Conservation (phyloP, 2,329 filamentous ascomycete species). For the Stagonosporopsis cucurbitacearum region DNA sequence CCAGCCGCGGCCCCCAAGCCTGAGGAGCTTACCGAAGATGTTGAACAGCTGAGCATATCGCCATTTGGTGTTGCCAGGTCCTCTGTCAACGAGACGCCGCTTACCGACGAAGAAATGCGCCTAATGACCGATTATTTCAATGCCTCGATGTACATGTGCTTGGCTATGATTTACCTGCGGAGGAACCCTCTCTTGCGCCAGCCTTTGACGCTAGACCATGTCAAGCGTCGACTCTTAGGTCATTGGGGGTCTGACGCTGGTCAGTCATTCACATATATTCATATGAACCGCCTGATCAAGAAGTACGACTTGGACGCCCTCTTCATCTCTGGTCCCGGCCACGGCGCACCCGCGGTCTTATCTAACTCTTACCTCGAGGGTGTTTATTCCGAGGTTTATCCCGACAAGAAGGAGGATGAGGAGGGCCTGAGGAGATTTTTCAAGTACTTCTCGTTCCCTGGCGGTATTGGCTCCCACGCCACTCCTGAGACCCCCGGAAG, state of each 20-base stretch:
- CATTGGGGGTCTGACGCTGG: slow-evolving; percentile 84
- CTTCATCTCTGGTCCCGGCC: slow-evolving; percentile 78
- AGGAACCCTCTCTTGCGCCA: slow-evolving; percentile 75
- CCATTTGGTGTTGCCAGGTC: slow-evolving; percentile 71
- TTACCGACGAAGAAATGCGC: slow-evolving; percentile 69
- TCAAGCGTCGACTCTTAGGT: slow-evolving; percentile 76
- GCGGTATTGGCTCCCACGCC: slow-evolving; percentile 78
- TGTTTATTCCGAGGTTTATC: slow-evolving; percentile 78
- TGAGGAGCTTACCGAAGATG: slow-evolving; percentile 36
- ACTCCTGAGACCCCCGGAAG: slow-evolving; percentile 80
- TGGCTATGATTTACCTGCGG: slow-evolving; percentile 82
- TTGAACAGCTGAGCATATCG: slow-evolving; percentile 54
- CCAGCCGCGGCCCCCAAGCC: slow-evolving; percentile 29
- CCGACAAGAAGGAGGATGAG: slow-evolving; percentile 71
- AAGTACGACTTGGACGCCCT: slow-evolving; percentile 76
- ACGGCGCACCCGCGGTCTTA: slow-evolving; percentile 77
- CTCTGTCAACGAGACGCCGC: slow-evolving; percentile 65
- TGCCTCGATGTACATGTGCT: slow-evolving; percentile 74
- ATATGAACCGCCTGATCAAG: slow-evolving; percentile 82
- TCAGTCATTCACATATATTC: slow-evolving; percentile 81
- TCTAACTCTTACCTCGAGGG: slow-evolving; percentile 80
- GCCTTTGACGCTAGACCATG: slow-evolving; percentile 70
- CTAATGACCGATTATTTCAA: slow-evolving; percentile 77
- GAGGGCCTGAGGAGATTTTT: slow-evolving; percentile 78
- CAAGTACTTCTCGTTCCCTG: slow-evolving; percentile 83